These are phyloP conservation scores for Wickerhamiella qilinensis DNA, from an alignment of 805 yeast species.

Conservation along the genomic window DNA sequence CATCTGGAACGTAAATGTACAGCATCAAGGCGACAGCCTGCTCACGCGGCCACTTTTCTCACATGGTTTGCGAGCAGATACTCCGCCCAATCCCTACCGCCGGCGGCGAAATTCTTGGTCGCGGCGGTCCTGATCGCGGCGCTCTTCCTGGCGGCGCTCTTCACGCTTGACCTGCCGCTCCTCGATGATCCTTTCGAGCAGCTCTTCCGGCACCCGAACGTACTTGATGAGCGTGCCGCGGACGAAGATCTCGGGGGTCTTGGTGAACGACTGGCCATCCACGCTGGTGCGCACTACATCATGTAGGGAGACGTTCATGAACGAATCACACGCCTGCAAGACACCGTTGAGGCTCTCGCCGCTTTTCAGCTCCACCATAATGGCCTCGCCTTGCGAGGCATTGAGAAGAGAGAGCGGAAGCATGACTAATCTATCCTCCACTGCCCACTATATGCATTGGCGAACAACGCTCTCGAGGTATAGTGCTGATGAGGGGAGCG, in stretches of 20 bases:
- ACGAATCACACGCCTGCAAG: constrained; percentile 72
- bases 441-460: no score
- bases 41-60: no score
- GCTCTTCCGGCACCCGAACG: constrained; percentile 26
- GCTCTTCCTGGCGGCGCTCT: constrained; percentile 15
- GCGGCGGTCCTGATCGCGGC: constrained; percentile 1
- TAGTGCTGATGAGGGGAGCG: no score
- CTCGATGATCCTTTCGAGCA: constrained; percentile 25
- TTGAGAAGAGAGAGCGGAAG: constrained; percentile 82
- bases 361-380: constrained; percentile 76
- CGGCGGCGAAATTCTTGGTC: neutral
- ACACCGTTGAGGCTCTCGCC: constrained; percentile 83
- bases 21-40: no score
- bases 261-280: constrained; percentile 6
- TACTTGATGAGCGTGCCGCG: constrained; percentile 23
- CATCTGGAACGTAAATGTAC: no score
- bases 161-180: constrained; percentile 23
- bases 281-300: constrained; percentile 39
- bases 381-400: constrained; percentile 76
- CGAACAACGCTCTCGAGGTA: no score
- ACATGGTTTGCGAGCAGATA: no score
- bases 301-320: constrained; percentile 83
- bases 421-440: constrained; percentile 31
- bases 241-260: constrained; percentile 11
- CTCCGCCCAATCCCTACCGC: neutral